Evolutionary conservation across 176 grass and related monocot genomes (phyloP).

Genomic region (Oryza brachyantha): DNA sequence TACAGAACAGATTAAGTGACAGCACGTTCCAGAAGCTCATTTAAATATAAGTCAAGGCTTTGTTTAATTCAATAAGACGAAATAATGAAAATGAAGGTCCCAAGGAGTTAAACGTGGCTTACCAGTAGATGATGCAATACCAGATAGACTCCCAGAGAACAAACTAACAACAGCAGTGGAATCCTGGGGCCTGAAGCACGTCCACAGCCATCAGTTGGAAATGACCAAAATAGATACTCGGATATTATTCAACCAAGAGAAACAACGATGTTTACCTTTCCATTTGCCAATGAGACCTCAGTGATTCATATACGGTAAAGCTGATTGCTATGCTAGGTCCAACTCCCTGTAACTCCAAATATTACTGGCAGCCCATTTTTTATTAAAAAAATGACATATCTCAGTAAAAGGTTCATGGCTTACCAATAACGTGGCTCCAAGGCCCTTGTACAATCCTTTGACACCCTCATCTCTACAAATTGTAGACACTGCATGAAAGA

Average conservation of each 20-base stretch:
- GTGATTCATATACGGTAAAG: conserved; percentile 90
- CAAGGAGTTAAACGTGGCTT: conserved; percentile 17
- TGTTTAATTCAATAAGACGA: background rate
- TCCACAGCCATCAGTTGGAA: conserved; percentile 1
- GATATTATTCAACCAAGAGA: conserved; percentile 19
- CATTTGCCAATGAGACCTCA: conserved; percentile 83
- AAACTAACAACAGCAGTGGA: conserved; percentile 66
- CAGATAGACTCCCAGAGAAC: conserved; percentile 88
- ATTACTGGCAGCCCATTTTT: conserved; percentile 30
- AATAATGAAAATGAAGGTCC: background rate
- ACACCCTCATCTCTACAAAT: conserved; percentile 90
- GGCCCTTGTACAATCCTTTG: conserved; percentile 88
- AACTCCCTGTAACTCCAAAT: conserved; percentile 74
- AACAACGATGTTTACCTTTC: conserved; percentile 57
- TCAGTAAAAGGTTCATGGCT: conserved; percentile 24
- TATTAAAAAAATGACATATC: conserved; percentile 28
- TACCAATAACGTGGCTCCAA: conserved; percentile 94
- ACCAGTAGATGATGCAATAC: conserved; percentile 90
- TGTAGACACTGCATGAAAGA: conserved; percentile 70
- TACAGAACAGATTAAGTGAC: background rate
- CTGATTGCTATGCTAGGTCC: conserved; percentile 94
- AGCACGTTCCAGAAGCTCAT: background rate
- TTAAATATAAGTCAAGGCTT: background rate
- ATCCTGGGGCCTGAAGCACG: conserved; percentile 61
- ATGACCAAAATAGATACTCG: background rate